A percentile compares a stretch with the other conserved stretches of the same genome.
phyloP scores from a whole-genome alignment of 352 stramenopile genomes.

The Pythium dissimile region DNA sequence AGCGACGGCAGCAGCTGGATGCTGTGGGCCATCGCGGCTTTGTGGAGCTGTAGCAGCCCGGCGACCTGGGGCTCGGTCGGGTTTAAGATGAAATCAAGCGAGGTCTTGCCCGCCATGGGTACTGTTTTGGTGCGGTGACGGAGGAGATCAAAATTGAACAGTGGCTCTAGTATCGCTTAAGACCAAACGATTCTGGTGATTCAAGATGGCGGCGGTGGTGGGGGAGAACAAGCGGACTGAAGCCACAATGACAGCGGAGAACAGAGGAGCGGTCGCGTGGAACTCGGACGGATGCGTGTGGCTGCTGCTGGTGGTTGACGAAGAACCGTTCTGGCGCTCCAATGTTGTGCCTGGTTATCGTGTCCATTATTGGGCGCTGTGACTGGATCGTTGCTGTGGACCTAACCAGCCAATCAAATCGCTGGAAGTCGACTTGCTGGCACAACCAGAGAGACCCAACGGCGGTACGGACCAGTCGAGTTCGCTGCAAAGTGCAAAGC shows the following conservation, averaged over 20 bases:
- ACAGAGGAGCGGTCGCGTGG: not conserved
- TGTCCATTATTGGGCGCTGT: not conserved
- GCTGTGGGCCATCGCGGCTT: conserved; percentile 1
- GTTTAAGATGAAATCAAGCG: conserved; percentile 22
- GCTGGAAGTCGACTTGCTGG: conserved; percentile 1
- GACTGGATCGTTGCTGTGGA: conserved; percentile 10
- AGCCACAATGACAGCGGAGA: no score
- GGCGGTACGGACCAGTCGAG: not conserved
- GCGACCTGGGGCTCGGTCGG: conserved; percentile 7
- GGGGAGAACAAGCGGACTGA: no score
- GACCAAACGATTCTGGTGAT: not conserved
- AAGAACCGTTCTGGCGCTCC: not conserved
- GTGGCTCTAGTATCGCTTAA: not conserved
- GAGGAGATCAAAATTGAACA: not conserved
- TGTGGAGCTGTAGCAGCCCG: conserved; percentile 14
- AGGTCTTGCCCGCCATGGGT: conserved; percentile 14
- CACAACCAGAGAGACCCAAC: conserved; percentile 12
- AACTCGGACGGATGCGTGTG: not conserved
- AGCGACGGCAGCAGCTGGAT: not conserved
- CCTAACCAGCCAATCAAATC: conserved; percentile 24
- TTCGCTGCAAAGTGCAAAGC: not conserved
- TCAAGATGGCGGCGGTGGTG: not conserved
- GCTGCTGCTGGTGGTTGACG: not conserved
- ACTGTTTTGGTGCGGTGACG: not conserved
- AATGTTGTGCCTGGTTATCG: conserved; percentile 12